These are phyloP conservation scores for Fusarium compactum DNA, from an alignment of 2,329 filamentous ascomycete genomes.

Conservation along the genomic window DNA sequence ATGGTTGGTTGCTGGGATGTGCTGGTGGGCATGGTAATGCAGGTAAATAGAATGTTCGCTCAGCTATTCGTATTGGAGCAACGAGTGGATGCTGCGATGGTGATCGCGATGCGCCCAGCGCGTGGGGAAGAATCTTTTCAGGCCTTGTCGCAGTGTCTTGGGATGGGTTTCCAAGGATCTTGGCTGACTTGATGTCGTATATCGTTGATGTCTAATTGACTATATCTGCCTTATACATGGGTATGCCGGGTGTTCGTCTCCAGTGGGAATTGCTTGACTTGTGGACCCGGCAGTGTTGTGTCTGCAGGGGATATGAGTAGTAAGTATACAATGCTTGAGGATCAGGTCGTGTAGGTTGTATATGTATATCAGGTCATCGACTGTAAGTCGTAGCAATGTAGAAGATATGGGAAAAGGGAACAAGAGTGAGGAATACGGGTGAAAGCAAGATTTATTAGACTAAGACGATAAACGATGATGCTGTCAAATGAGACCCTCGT, in stretches of 20 bases:
- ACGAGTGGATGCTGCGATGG: conserved; percentile 20
- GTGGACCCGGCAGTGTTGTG: conserved; percentile 23
- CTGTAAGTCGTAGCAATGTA: conserved; percentile 8
- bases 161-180: conserved; percentile 22
- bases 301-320: conserved; percentile 23
- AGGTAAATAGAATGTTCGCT: conserved; percentile 21
- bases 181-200: conserved; percentile 19
- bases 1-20: conserved; percentile 44
- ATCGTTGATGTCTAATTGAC: conserved; percentile 20
- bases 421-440: conserved; percentile 9
- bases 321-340: neutral
- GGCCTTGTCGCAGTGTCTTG: conserved; percentile 12
- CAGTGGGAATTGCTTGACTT: conserved; percentile 24
- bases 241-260: conserved; percentile 15
- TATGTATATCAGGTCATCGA: conserved; percentile 10
- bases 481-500: conserved; percentile 35
- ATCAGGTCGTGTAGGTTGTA: conserved; percentile 9
- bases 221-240: conserved; percentile 22
- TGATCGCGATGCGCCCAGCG: conserved; percentile 13
- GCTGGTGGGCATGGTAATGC: conserved; percentile 33
- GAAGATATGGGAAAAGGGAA: neutral
- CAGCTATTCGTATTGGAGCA: conserved; percentile 37
- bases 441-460: conserved; percentile 41
- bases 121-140: conserved; percentile 12
- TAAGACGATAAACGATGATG: conserved; percentile 35